These are phyloP conservation scores for Darksidea phi DNA, from an alignment of 495 filamentous ascomycete species.

Conservation along the genomic window DNA sequence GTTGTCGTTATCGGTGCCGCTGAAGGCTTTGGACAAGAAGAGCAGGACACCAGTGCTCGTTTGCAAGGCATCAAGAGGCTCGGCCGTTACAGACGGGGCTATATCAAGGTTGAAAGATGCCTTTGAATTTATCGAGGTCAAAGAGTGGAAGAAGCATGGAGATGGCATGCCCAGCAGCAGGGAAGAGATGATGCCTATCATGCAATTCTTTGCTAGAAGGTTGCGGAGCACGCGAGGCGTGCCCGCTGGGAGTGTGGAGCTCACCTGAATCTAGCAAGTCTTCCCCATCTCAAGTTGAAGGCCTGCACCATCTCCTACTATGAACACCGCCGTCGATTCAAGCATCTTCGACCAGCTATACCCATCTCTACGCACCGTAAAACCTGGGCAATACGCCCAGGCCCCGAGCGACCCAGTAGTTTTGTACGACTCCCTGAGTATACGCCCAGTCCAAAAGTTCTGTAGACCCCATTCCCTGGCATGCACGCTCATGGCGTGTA, in stretches of 20 bases:
- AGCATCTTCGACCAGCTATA: too few species aligned
- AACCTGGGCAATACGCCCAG: too few species aligned
- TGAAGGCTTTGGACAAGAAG: constrained; percentile 50
- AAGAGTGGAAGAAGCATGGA: constrained; percentile 68
- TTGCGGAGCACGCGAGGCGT: constrained; percentile 65
- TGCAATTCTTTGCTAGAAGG: constrained; percentile 84
- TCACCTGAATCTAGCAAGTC: constrained; percentile 34
- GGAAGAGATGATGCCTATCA: constrained; percentile 89
- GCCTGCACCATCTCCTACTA: too few species aligned
- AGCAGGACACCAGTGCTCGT: constrained; percentile 72
- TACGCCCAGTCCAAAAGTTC: too few species aligned
- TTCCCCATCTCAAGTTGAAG: too few species aligned
- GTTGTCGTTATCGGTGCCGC: constrained; percentile 54
- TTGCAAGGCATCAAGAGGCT: constrained; percentile 63
- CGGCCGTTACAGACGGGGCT: constrained; percentile 60
- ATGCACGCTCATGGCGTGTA: too few species aligned
- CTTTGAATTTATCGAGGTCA: constrained; percentile 72
- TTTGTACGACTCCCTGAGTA: too few species aligned
- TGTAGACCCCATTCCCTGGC: too few species aligned
- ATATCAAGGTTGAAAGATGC: constrained; percentile 61
- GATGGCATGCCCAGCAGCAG: constrained; percentile 81
- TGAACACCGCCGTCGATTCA: too few species aligned
- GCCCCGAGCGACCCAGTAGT: too few species aligned
- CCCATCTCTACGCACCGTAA: too few species aligned
- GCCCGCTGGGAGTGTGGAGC: constrained; percentile 60